Percentiles rank a stretch among this genome's conserved stretches.
Evolutionary conservation across 2,329 filamentous ascomycete species (phyloP).

Genomic region (Fusarium napiforme): DNA sequence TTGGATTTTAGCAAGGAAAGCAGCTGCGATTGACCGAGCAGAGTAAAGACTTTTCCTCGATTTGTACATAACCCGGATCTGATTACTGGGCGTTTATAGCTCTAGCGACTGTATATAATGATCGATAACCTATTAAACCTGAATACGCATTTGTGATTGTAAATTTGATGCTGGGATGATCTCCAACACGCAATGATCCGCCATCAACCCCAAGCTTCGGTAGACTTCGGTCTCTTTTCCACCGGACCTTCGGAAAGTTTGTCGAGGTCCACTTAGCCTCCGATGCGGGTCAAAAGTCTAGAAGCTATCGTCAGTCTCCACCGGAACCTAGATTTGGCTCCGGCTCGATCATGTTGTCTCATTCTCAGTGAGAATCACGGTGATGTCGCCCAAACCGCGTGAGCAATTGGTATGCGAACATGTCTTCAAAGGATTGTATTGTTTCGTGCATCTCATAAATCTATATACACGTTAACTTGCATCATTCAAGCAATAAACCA

Average conservation of each 20-base stretch:
- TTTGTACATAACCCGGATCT: slow-evolving; percentile 3
- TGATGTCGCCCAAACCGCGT: no score
- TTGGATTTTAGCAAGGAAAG: not conserved
- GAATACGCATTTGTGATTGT: not conserved
- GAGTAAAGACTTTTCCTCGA: not conserved
- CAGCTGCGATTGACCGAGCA: not conserved
- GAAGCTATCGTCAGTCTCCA: not conserved
- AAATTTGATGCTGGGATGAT: not conserved
- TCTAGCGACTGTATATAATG: not conserved
- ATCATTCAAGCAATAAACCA: not conserved
- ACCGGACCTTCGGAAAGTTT: not conserved
- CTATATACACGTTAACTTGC: no score
- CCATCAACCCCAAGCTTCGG: not conserved
- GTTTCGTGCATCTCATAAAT: not conserved
- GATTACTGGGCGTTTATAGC: not conserved
- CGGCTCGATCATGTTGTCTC: not conserved
- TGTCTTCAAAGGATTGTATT: no score
- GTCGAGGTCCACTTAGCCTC: not conserved
- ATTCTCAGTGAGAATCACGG: not conserved
- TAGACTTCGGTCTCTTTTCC: not conserved
- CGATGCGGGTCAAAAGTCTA: not conserved
- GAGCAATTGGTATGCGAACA: no score
- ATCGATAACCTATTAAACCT: not conserved
- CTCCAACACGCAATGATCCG: not conserved
- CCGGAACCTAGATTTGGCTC: not conserved